Evolutionary conservation across 2,329 filamentous ascomycete species (phyloP), one percentile per base, ranked within the genome.

Genomic region (Fusarium poae): DNA sequence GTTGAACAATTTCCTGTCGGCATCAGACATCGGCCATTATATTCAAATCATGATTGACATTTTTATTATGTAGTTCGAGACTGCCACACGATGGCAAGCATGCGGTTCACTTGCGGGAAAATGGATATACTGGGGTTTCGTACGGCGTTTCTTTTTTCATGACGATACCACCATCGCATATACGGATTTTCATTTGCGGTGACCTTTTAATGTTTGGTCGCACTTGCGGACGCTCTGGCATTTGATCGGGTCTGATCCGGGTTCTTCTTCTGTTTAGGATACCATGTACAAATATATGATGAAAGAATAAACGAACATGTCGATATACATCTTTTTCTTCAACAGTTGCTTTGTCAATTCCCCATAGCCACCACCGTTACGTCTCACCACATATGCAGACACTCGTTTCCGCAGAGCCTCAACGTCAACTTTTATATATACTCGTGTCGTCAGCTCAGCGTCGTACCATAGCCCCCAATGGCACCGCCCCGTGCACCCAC

Each of bases 151-250:
- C n/a, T 37, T 35, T 42, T 20, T 21, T 52, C n/a, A 35, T 27
- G 43, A 44, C 27, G 45, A 67, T 67, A 70, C 65, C 65, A 52
- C 52, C 40, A 52, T 45, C 57, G 44, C 52, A 52, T 45, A 27
- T 32, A 23, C 37, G 21, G 32, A 37, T 42, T 27, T 20, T 20
- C 16, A 40, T 32, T 11, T 37, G 20, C 32, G 55, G 35, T 69
- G 40, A 13, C 29, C 12, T 32, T 39, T 51, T 50, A 50, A 42
- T 23, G 16, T 42, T 45, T 57, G 40, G 30, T 49, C 30, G 23
- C 21, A 40, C 16, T 53, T 44, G 10, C 21, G 35, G 20, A 13
- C 13, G 44, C 23, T 35, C 7, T 25, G 32, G 21, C 29, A 23
- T 40, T 45, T 23, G 23, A 27, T 20, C 43, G 27, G 20, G 30